phyloP scores from a whole-genome alignment of 352 stramenopile genomes.

The Pythium brachiatum region DNA sequence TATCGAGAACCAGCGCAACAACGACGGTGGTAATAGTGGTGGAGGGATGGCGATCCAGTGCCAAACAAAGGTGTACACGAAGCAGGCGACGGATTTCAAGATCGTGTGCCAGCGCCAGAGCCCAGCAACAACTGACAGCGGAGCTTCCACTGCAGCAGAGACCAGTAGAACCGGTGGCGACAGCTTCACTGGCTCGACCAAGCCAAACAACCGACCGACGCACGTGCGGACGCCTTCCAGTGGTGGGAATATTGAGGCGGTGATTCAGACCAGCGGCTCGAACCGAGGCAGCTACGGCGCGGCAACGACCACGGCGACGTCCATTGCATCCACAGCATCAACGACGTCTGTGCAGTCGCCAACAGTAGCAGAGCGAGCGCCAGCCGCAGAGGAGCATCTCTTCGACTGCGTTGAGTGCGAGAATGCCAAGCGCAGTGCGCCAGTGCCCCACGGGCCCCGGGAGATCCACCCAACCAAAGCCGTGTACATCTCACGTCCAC shows the following conservation, averaged over 20 bases:
- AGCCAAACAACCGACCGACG: neutral
- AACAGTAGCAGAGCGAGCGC: neutral
- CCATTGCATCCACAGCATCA: neutral
- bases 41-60: slow-evolving; percentile 35
- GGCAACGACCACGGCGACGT: neutral
- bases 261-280: neutral
- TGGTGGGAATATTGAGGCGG: neutral
- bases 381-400: slow-evolving; percentile 35
- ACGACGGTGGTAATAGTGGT: neutral
- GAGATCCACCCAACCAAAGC: slow-evolving; percentile 69
- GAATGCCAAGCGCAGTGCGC: slow-evolving; percentile 28
- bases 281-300: slow-evolving; percentile 1
- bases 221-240: neutral
- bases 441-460: slow-evolving; percentile 47
- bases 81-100: slow-evolving; percentile 60
- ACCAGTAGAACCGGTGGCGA: neutral
- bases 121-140: neutral
- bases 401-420: slow-evolving; percentile 65
- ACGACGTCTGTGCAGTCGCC: neutral
- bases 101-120: slow-evolving; percentile 28
- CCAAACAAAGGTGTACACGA: slow-evolving; percentile 55
- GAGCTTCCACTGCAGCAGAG: neutral
- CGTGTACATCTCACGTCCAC: slow-evolving; percentile 60
- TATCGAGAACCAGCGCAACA: slow-evolving; percentile 9
- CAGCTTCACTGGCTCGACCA: neutral